Evolutionary conservation across 2,329 filamentous ascomycete genomes (phyloP).

Genomic region (Thielaviopsis populi): DNA sequence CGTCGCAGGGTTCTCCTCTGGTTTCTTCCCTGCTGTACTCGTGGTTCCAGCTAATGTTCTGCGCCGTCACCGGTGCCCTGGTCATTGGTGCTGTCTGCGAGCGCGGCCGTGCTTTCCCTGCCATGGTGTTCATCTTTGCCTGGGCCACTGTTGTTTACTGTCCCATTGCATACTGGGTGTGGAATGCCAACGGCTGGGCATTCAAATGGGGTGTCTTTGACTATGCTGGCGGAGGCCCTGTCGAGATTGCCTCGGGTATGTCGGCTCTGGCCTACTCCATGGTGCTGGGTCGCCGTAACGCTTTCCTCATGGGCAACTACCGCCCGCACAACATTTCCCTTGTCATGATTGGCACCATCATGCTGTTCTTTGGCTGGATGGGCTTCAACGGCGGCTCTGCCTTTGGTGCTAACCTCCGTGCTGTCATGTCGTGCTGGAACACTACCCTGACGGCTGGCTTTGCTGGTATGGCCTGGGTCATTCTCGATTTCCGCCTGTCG

Average conservation of each 20-base stretch:
- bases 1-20: conserved; percentile 77
- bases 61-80: conserved; percentile 80
- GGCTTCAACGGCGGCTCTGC: conserved; percentile 96
- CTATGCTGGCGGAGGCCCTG: conserved; percentile 89
- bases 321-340: conserved; percentile 96
- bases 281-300: conserved; percentile 89
- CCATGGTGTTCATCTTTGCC: conserved; percentile 89
- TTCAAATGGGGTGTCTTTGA: conserved; percentile 85
- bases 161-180: conserved; percentile 89
- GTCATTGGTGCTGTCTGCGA: conserved; percentile 86
- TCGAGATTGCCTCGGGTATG: conserved; percentile 91
- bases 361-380: conserved; percentile 98
- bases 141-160: conserved; percentile 98
- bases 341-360: conserved; percentile 84
- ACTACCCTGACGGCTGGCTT: conserved; percentile 87
- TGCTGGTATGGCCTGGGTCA: conserved; percentile 79
- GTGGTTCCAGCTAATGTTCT: conserved; percentile 99
- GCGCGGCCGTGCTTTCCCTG: conserved; percentile 79
- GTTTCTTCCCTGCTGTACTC: conserved; percentile 83
- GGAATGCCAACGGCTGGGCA: conserved; percentile 89
- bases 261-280: conserved; percentile 89
- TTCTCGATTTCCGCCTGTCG: conserved; percentile 88
- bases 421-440: conserved; percentile 97
- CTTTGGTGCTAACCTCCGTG: conserved; percentile 86
- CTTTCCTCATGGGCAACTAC: conserved; percentile 99